These are phyloP conservation scores for Sordaria brevicollis DNA, from an alignment of 495 filamentous ascomycete species.

Conservation along the genomic window DNA sequence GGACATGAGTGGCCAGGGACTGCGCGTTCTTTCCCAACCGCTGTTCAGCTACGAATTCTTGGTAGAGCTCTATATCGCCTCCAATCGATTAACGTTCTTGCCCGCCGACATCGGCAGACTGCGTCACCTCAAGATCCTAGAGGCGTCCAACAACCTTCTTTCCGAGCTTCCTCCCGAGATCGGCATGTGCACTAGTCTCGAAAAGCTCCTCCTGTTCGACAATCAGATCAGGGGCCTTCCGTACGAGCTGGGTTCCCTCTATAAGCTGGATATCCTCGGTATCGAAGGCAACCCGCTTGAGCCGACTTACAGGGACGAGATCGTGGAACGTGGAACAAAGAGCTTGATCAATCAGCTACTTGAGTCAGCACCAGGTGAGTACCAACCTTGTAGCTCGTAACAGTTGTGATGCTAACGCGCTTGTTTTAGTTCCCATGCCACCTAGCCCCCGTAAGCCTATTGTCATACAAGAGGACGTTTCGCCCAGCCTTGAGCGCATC, in stretches of 20 bases:
- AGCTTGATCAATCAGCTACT: constrained; percentile 71
- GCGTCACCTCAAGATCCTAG: constrained; percentile 65
- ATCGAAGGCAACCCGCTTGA: constrained; percentile 86
- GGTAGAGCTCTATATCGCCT: constrained; percentile 79
- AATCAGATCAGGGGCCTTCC: constrained; percentile 78
- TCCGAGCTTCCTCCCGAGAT: constrained; percentile 79
- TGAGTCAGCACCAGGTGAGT: constrained; percentile 73
- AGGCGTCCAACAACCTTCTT: constrained; percentile 81
- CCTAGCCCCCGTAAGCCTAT: constrained; percentile 42
- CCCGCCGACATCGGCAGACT: constrained; percentile 72
- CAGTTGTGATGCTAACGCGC: neutral
- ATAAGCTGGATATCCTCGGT: constrained; percentile 76
- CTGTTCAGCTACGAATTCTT: constrained; percentile 82
- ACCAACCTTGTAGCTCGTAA: neutral
- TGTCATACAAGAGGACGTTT: constrained; percentile 39
- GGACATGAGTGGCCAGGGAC: constrained; percentile 86
- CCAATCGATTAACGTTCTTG: constrained; percentile 72
- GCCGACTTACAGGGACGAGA: constrained; percentile 56
- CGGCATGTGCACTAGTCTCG: constrained; percentile 87
- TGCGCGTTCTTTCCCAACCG: constrained; percentile 65
- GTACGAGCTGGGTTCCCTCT: constrained; percentile 76
- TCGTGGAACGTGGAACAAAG: constrained; percentile 79
- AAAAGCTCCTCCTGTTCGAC: constrained; percentile 72
- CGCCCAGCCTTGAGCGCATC: constrained; percentile 43
- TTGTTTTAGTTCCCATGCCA: constrained; percentile 51